Evolutionary conservation across 805 yeast genomes (phyloP).

Genomic region (Grigorovia humatica): DNA sequence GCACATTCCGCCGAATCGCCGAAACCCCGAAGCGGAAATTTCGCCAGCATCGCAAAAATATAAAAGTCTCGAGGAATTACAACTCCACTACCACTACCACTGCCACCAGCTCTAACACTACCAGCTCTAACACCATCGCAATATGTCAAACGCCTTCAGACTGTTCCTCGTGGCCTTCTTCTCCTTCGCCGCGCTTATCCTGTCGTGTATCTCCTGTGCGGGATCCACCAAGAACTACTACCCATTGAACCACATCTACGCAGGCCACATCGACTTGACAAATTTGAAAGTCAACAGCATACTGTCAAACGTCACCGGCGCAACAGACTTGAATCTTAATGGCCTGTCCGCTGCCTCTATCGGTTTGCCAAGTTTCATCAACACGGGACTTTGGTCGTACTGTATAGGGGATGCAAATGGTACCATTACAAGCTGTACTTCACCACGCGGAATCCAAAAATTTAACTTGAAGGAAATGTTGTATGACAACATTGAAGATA

Average conservation of each 20-base stretch:
- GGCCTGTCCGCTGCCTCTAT: slow-evolving; percentile 9
- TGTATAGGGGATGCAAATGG: slow-evolving; percentile 35
- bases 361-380: slow-evolving; percentile 36
- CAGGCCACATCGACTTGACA: slow-evolving; percentile 38
- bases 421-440: slow-evolving; percentile 18
- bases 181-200: slow-evolving; percentile 35
- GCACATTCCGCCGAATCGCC: neutral
- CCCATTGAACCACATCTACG: slow-evolving; percentile 37
- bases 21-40: neutral
- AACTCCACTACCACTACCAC: neutral
- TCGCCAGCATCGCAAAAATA: neutral
- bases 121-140: too few species aligned
- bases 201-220: slow-evolving; percentile 41
- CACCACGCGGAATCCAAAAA: slow-evolving; percentile 23
- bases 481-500: slow-evolving; percentile 23
- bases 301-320: slow-evolving; percentile 7
- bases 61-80: neutral
- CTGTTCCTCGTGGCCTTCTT: slow-evolving; percentile 21
- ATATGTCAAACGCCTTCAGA: slow-evolving; percentile 15
- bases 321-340: neutral
- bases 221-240: slow-evolving; percentile 38
- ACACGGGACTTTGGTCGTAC: slow-evolving; percentile 56
- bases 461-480: slow-evolving; percentile 18
- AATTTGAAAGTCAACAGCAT: slow-evolving; percentile 13
- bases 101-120: neutral